phyloP scores from a whole-genome alignment of 139 green algal species.

The Micractinium sp. region DNA sequence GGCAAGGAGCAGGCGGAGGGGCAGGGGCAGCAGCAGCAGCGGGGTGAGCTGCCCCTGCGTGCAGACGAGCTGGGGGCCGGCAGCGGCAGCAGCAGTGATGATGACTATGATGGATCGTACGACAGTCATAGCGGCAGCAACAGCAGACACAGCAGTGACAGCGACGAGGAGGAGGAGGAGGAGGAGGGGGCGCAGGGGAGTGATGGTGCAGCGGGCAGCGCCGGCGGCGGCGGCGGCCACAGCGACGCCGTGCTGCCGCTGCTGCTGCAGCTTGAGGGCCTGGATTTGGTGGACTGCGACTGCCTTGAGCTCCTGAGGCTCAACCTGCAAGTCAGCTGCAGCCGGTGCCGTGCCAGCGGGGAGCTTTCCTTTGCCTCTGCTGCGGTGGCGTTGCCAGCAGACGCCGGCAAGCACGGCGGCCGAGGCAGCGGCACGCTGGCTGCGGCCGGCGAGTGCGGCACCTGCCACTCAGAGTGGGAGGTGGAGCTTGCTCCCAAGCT shows the following conservation, averaged over 20 bases:
- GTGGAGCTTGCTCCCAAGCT: slow-evolving; percentile 39
- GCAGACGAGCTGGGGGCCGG: neutral
- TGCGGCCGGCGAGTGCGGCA: slow-evolving; percentile 27
- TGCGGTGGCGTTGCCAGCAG: neutral
- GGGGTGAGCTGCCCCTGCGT: neutral
- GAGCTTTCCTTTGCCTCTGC: slow-evolving; percentile 15
- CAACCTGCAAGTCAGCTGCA: slow-evolving; percentile 32
- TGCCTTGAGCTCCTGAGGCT: slow-evolving; percentile 30
- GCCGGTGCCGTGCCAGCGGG: slow-evolving; percentile 5
- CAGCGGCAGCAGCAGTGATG: neutral
- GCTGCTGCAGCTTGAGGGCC: slow-evolving; percentile 14
- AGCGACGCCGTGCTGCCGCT: slow-evolving; percentile 12
- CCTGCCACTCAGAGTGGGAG: slow-evolving; percentile 39
- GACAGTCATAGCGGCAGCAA: neutral
- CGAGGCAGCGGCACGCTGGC: slow-evolving; percentile 5
- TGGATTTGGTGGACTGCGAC: slow-evolving; percentile 38
- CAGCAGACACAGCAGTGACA: neutral
- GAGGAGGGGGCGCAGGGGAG: neutral
- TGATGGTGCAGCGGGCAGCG: neutral
- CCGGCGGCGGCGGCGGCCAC: slow-evolving; percentile 1
- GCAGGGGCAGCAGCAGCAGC: slow-evolving; percentile 7
- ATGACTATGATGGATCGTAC: neutral
- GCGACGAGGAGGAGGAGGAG: neutral
- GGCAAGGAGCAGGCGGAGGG: neutral
- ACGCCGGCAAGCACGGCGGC: neutral